phyloP scores from a whole-genome alignment of 2,329 filamentous ascomycete genomes.

The Hirsutella thompsonii region DNA sequence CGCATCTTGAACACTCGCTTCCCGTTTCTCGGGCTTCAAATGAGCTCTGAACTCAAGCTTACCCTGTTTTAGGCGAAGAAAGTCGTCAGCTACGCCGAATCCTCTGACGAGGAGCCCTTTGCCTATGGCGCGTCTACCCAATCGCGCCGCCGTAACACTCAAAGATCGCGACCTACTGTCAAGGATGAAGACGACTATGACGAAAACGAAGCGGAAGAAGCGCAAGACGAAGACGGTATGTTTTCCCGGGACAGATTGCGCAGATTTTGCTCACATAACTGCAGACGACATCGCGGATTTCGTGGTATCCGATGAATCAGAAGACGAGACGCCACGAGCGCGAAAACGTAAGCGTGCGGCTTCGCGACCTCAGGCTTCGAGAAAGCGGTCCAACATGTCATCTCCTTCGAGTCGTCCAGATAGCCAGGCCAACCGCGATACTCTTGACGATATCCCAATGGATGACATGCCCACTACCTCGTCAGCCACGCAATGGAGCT shows the following conservation, averaged over 20 bases:
- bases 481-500: slow-evolving; percentile 73
- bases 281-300: slow-evolving; percentile 72
- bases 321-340: slow-evolving; percentile 42
- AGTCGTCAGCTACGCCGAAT: slow-evolving; percentile 70
- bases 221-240: slow-evolving; percentile 51
- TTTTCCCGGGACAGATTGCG: not conserved
- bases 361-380: slow-evolving; percentile 36
- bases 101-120: slow-evolving; percentile 67
- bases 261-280: not conserved
- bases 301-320: slow-evolving; percentile 75
- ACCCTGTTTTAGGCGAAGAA: slow-evolving; percentile 32
- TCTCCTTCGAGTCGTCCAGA: slow-evolving; percentile 15
- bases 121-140: slow-evolving; percentile 25
- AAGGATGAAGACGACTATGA: slow-evolving; percentile 62
- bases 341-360: slow-evolving; percentile 66
- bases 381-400: slow-evolving; percentile 50
- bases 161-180: slow-evolving; percentile 42
- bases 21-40: not conserved
- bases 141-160: slow-evolving; percentile 24
- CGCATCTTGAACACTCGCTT: not conserved
- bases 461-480: slow-evolving; percentile 49
- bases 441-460: slow-evolving; percentile 38
- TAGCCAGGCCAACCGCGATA: slow-evolving; percentile 29
- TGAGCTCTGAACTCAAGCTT: not conserved
- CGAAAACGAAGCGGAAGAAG: slow-evolving; percentile 44